Evolutionary conservation across 805 yeast species (phyloP).

Genomic region (Wickerhamomyces alni): DNA sequence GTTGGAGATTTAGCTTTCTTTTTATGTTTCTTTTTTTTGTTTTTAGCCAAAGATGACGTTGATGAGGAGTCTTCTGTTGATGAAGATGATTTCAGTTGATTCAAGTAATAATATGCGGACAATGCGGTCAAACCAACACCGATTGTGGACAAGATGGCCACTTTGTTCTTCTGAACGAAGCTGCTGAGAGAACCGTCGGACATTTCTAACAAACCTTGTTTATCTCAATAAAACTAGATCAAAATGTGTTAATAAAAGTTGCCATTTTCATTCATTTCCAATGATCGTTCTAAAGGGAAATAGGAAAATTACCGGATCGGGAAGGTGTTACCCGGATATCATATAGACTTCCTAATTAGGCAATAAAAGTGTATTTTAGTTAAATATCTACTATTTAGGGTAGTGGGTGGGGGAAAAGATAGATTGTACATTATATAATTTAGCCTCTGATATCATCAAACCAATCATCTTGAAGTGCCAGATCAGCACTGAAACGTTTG

Average conservation of each 20-base stretch:
- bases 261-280: no score
- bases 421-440: no score
- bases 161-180: constrained; percentile 40
- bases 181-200: constrained; percentile 24
- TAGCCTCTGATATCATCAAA: constrained; percentile 44
- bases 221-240: no score
- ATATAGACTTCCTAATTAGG: no score
- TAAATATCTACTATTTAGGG: no score
- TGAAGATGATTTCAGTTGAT: constrained; percentile 24
- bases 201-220: constrained; percentile 13
- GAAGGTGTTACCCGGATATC: no score
- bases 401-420: no score
- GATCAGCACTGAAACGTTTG: constrained; percentile 54
- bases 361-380: no score
- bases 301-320: no score
- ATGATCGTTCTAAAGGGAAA: no score
- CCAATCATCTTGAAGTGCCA: constrained; percentile 45
- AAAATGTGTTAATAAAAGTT: no score
- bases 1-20: constrained; percentile 26
- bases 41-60: constrained; percentile 6
- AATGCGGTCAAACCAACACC: constrained; percentile 60
- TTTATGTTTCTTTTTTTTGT: constrained; percentile 41
- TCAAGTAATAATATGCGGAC: constrained; percentile 50
- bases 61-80: constrained; percentile 9
- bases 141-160: constrained; percentile 58